Percentiles rank a stretch among this genome's conserved stretches.
phyloP scores from a whole-genome alignment of 1,284 basidiomycete species.

The Pseudozyma hubeiensis region DNA sequence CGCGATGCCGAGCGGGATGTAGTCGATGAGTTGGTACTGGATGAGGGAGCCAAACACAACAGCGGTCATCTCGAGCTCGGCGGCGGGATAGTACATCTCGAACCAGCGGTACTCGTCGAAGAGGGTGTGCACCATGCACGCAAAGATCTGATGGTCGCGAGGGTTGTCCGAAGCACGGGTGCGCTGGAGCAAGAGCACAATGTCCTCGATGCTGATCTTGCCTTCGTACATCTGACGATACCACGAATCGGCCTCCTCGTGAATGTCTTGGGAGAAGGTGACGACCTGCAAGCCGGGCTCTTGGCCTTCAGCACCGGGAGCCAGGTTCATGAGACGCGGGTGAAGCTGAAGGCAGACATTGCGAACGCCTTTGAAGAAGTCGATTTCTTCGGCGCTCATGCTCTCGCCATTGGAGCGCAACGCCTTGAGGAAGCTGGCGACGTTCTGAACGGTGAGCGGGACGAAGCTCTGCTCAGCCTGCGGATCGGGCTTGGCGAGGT shows the following conservation, averaged over 20 bases:
- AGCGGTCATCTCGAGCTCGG: constrained; percentile 94
- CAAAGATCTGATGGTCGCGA: constrained; percentile 94
- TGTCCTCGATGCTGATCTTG: constrained; percentile 88
- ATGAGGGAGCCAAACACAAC: constrained; percentile 96
- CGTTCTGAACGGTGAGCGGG: constrained; percentile 64
- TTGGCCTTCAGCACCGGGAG: constrained; percentile 80
- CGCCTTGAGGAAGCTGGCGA: constrained; percentile 66
- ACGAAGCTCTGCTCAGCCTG: constrained; percentile 64
- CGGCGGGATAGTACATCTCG: constrained; percentile 88
- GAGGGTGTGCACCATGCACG: constrained; percentile 97
- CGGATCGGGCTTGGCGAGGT: constrained; percentile 64
- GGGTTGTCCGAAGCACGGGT: constrained; percentile 84
- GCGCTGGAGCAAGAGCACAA: constrained; percentile 85
- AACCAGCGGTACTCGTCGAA: constrained; percentile 99
- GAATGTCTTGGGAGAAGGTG: constrained; percentile 87
- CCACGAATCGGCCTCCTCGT: constrained; percentile 86
- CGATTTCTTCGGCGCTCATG: constrained; percentile 78
- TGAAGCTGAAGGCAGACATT: constrained; percentile 95
- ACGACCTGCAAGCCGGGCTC: constrained; percentile 94
- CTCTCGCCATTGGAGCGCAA: constrained; percentile 65
- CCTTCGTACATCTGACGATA: constrained; percentile 99
- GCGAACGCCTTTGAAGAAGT: constrained; percentile 89
- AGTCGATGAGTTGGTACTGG: constrained; percentile 91
- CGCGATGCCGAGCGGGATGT: constrained; percentile 94
- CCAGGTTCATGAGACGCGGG: constrained; percentile 95